Conservation (phyloP, 345 rosid species). For the Salix brachista region DNA sequence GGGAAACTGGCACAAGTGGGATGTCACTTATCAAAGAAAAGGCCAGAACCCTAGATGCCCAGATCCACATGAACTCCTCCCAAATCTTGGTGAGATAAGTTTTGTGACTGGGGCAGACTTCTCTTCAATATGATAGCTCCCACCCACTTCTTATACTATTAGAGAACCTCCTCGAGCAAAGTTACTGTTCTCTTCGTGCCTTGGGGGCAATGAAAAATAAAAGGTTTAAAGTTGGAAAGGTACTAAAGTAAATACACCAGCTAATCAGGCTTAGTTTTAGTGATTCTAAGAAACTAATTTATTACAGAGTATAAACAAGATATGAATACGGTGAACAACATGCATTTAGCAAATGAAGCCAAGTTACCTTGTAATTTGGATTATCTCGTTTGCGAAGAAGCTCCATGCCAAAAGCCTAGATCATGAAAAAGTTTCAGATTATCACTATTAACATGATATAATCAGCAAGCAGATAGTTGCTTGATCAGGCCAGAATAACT, state of each 20-base stretch:
- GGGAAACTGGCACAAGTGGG: too few species aligned
- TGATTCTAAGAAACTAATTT: neutral
- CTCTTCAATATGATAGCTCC: too few species aligned
- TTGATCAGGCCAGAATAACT: constrained; percentile 12
- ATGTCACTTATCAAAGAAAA: too few species aligned
- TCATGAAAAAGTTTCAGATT: constrained; percentile 10
- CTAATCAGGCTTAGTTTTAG: neutral
- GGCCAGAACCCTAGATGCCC: too few species aligned
- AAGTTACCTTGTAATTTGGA: constrained; percentile 84
- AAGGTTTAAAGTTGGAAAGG: neutral
- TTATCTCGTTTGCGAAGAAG: constrained; percentile 87
- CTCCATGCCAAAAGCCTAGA: constrained; percentile 96
- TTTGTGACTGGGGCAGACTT: too few species aligned
- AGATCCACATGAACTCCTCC: too few species aligned
- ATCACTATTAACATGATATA: constrained; percentile 1
- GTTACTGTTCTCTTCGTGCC: neutral
- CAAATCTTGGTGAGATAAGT: too few species aligned
- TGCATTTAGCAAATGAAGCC: neutral
- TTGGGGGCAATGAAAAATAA: neutral
- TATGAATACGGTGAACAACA: neutral
- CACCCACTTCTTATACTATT: too few species aligned
- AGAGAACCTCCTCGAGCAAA: neutral
- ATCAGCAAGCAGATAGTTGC: neutral
- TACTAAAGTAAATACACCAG: neutral
- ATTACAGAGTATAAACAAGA: neutral